Evolutionary conservation across 345 rosid species (phyloP).

Genomic region (Kandelia obovata): DNA sequence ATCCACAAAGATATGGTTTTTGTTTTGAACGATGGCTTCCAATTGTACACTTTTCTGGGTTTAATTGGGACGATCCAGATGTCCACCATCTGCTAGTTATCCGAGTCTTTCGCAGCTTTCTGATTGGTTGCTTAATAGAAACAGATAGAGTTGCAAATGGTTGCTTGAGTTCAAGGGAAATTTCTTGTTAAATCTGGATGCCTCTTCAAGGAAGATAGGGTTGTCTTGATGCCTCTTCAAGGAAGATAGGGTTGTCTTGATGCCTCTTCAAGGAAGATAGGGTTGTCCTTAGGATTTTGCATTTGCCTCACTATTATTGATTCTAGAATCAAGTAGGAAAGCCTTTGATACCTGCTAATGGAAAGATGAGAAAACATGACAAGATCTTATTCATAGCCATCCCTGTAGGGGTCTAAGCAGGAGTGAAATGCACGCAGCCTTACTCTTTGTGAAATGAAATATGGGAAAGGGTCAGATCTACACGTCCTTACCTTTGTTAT

Average conservation of each 20-base stretch:
- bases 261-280: not conserved
- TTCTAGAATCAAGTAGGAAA: no score
- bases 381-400: no score
- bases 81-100: constrained; percentile 24
- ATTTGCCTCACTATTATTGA: no score
- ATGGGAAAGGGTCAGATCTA: no score
- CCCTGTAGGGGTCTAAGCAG: no score
- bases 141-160: not conserved
- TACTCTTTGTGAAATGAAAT: no score
- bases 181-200: not conserved
- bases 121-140: not conserved
- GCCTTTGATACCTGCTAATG: no score
- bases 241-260: not conserved
- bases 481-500: no score
- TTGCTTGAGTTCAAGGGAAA: not conserved
- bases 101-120: not conserved
- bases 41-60: constrained; percentile 26
- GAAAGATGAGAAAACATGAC: no score
- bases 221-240: no score
- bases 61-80: constrained; percentile 9
- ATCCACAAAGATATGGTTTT: constrained; percentile 28
- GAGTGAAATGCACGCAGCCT: no score
- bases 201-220: no score
- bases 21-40: constrained; percentile 26
- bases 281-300: not conserved